Evolutionary conservation across 495 filamentous ascomycete genomes (phyloP), one percentile per base, ranked within the genome.

Genomic region (Extremus antarcticus): DNA sequence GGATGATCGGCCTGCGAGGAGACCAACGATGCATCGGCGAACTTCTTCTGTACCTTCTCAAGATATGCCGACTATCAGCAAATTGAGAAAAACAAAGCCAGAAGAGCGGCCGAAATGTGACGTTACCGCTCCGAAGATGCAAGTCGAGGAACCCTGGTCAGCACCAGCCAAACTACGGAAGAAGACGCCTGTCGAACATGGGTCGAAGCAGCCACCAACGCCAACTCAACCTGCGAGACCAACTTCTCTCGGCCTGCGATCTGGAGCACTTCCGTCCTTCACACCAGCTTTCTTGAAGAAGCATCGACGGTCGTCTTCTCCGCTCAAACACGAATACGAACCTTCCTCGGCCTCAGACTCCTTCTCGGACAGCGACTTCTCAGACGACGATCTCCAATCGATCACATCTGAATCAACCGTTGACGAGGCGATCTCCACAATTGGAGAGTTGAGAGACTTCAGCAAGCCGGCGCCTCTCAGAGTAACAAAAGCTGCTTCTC

Each of bases 241-340:
- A 43, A 51, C 72, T 72, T 41, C 66, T 59, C 52, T 65, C 56
- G 25, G 59, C 41, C n/a, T 45, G 15, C 41, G 41, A n/a, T 45
- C 41, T 45, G 41, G 41, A n/a, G 4, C 17, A 21, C 19, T 58
- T 11, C 55, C 58, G 3, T 58, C 58, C 15, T 67, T 71, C 51
- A 70, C 67, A 13, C 68, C 70, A 9, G 58, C 10, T 43, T 65
- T 43, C 63, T 60, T 52, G 62, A 54, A 65, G 70, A 32, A 61
- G 66, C 35, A 65, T 62, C 77, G 91, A 25, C 79, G 88, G 4
- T 85, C 83, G 23, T 97, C 94, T 3, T 97, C 94, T 9, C 94
- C 94, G 9, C 75, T 99, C 54, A 99, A 99, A 70, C 92, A 96
- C 63, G 90, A 99, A 71, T 99, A 95, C 63, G 86, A 88, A 59